Percentiles rank a stretch among this genome's conserved stretches.
phyloP scores from a whole-genome alignment of 345 rosid genomes.

The Luvunga scandens region DNA sequence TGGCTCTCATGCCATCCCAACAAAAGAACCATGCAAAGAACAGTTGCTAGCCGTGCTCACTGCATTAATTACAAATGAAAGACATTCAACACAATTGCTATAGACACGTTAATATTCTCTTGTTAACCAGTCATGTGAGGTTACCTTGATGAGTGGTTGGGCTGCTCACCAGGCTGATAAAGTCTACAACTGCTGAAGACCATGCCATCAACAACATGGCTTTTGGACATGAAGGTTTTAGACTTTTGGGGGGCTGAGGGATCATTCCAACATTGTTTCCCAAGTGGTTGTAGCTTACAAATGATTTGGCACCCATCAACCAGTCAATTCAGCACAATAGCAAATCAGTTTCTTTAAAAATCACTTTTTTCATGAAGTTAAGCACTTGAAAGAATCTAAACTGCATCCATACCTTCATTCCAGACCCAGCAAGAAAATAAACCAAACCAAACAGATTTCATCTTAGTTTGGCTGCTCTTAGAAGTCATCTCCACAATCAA shows the following conservation, averaged over 20 bases:
- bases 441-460: constrained; percentile 76
- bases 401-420: constrained; percentile 64
- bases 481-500: constrained; percentile 96
- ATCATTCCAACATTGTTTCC: too few relatives aligned
- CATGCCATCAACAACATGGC: too few relatives aligned
- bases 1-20: constrained; percentile 97
- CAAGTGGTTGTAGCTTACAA: constrained; percentile 87
- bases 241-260: too few relatives aligned
- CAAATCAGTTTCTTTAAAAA: neutral
- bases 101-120: neutral
- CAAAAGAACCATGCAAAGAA: constrained; percentile 6
- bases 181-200: constrained; percentile 36
- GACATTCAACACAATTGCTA: neutral
- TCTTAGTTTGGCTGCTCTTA: constrained; percentile 98
- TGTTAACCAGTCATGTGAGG: neutral
- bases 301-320: constrained; percentile 58
- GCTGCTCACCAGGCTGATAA: constrained; percentile 91
- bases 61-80: too few relatives aligned
- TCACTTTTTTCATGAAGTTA: neutral
- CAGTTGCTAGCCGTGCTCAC: too few relatives aligned
- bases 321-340: neutral
- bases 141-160: constrained; percentile 96
- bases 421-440: constrained; percentile 96
- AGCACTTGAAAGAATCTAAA: neutral
- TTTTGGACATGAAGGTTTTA: too few relatives aligned